Evolutionary conservation across 108 stramenopile species (phyloP).

Genomic region (Stephanodiscus triporus): DNA sequence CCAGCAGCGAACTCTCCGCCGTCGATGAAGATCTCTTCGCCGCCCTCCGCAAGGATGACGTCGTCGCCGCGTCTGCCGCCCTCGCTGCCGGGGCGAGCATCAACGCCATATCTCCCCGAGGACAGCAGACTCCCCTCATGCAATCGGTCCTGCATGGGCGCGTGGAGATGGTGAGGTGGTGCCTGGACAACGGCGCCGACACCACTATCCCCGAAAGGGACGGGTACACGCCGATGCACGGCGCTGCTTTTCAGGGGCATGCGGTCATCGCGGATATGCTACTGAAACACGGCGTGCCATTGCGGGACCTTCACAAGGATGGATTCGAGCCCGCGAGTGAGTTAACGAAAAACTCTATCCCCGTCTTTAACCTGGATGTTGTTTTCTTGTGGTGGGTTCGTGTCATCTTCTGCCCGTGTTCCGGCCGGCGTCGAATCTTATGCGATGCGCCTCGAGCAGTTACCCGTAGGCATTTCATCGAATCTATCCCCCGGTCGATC

Average conservation of each 20-base stretch:
- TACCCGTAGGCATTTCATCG: no score
- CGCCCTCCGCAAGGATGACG: constrained; percentile 29
- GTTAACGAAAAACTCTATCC: background rate
- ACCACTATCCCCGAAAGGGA: constrained; percentile 31
- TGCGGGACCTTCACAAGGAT: constrained; percentile 37
- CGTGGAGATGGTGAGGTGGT: constrained; percentile 30
- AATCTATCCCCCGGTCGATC: background rate
- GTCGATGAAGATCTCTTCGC: constrained; percentile 28
- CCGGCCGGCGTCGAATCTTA: no score
- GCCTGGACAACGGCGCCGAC: constrained; percentile 43
- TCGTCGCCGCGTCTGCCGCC: constrained; percentile 12
- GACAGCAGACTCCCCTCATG: constrained; percentile 46
- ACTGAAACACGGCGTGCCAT: constrained; percentile 26
- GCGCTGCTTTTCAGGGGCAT: constrained; percentile 50
- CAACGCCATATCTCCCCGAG: constrained; percentile 24
- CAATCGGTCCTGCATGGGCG: constrained; percentile 37
- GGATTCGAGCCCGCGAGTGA: constrained; percentile 40
- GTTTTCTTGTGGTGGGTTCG: background rate
- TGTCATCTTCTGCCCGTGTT: background rate
- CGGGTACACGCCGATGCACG: constrained; percentile 51
- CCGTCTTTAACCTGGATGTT: background rate
- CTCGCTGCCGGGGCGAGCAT: constrained; percentile 40
- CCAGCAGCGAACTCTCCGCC: background rate
- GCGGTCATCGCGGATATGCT: constrained; percentile 33
- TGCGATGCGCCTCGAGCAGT: no score